Base-by-base conservation (phyloP, 2,329 filamentous ascomycete species). In the Clarireedia homoeocarpa region DNA sequence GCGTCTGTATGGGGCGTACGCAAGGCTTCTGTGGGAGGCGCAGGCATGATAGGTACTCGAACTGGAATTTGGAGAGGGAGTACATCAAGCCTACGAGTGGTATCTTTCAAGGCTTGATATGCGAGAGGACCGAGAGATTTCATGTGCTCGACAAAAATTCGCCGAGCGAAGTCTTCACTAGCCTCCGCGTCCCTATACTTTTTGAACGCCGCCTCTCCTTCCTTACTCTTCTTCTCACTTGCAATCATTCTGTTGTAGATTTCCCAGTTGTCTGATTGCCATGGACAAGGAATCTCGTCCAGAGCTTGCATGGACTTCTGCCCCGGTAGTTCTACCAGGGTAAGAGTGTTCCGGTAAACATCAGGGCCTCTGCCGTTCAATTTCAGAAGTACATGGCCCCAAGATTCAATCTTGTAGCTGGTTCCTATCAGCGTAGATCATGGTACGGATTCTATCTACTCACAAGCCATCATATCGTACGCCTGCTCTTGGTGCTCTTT, bases 381-480 rank as follows among this genome's bases (percentile, higher is more conserved):
- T 48, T 72, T 76, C 53, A 55, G 26, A 23, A 51, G 53, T 20
- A 51, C 47, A 44, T 71, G 69, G 6, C 76, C 73, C 61, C 79
- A 81, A 56, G 74, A 73, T 34, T 69, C 67, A 45, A 83, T 69
- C 2, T 66, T 73, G 64, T 81, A 81, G 23, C 54, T 56, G 39
- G 12, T 34, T 14, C 14, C 24, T 10, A 27, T 60, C 24, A 62
- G 58, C 48, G 5, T 26, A 20, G n/a, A 23, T 6, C 26, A 3
- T 27, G 15, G 6, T 3, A 23, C 20, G 2, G 23, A 17, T 26
- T 10, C 23, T 7, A 7, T 17, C 14, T 9, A 71, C 78, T 67
- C 69, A 82, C 78, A 81, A 61, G 51, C 81, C 81, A 63, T 84
- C 81, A 59, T 82, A 83, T 58, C 81, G 71, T 27, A 83, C 64